A percentile compares a stretch with the other conserved stretches of the same genome.
Evolutionary conservation across 345 rosid species (phyloP).

Genomic region (Linum lewisii): DNA sequence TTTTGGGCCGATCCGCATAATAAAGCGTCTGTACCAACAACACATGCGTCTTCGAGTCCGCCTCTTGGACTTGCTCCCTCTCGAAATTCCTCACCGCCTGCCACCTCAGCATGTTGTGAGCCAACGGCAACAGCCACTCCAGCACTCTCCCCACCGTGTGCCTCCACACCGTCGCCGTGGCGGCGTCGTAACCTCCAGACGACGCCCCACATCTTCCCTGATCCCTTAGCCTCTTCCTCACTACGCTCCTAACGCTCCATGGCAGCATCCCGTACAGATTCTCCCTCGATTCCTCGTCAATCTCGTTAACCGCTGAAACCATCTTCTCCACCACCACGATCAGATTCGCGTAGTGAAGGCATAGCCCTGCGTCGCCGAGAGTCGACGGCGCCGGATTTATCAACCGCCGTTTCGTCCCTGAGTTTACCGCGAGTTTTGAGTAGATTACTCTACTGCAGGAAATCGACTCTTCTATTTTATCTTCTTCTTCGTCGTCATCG

Average conservation of each 20-base stretch:
- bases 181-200: conserved; percentile 26
- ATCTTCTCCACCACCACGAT: conserved; percentile 44
- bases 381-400: conserved; percentile 33
- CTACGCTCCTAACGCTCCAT: conserved; percentile 24
- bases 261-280: conserved; percentile 53
- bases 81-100: conserved; percentile 48
- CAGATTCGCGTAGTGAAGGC: conserved; percentile 50
- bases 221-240: conserved; percentile 34
- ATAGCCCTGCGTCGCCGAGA: conserved; percentile 54
- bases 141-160: conserved; percentile 27
- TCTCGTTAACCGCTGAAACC: conserved; percentile 35
- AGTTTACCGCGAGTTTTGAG: conserved; percentile 23
- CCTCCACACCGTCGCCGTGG: conserved; percentile 41
- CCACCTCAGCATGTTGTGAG: conserved; percentile 49
- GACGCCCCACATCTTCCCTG: conserved; percentile 23
- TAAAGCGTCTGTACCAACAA: conserved; percentile 53
- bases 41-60: conserved; percentile 31
- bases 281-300: conserved; percentile 36
- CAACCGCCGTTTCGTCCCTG: conserved; percentile 27
- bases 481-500: conserved; percentile 2
- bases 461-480: conserved; percentile 4
- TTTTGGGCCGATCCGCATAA: conserved; percentile 48
- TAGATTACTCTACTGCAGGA: conserved; percentile 20
- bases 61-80: conserved; percentile 25
- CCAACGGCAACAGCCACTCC: conserved; percentile 57